Evolutionary conservation across 2,329 filamentous ascomycete genomes (phyloP).

Genomic region (Epichloe sp.): DNA sequence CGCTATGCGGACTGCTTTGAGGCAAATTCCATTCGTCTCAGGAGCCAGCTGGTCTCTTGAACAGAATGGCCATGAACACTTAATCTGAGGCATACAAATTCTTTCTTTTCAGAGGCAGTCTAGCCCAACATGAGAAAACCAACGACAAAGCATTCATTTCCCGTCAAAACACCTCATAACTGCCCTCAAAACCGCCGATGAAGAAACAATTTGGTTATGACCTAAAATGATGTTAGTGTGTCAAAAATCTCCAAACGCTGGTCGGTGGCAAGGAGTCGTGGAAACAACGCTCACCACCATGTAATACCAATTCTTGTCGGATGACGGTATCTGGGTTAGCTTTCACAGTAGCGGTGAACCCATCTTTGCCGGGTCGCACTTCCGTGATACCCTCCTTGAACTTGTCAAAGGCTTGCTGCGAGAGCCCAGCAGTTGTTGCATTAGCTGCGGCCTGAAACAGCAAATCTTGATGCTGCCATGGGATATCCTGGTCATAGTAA

Average conservation of each 20-base stretch:
- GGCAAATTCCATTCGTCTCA: no score
- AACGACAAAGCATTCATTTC: neutral
- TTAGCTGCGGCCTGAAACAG: conserved; percentile 48
- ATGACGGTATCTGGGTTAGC: conserved; percentile 33
- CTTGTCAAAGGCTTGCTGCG: conserved; percentile 24
- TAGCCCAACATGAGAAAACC: no score
- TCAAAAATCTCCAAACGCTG: neutral
- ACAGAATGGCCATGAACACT: no score
- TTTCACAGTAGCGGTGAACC: conserved; percentile 34
- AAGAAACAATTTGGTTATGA: conserved; percentile 58
- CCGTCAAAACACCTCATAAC: conserved; percentile 51
- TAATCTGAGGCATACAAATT: no score
- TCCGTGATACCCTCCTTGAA: conserved; percentile 34
- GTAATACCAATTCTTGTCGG: conserved; percentile 39
- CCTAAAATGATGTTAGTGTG: conserved; percentile 26
- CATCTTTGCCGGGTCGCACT: conserved; percentile 26
- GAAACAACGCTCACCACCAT: conserved; percentile 33
- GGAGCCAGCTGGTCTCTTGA: no score
- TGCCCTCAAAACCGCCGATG: conserved; percentile 48
- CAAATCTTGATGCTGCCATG: conserved; percentile 54
- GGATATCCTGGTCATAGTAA: conserved; percentile 69
- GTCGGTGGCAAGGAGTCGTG: neutral
- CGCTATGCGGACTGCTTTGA: no score
- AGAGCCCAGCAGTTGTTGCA: conserved; percentile 28
- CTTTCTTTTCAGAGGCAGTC: no score